Evolutionary conservation across 1,139 yeast species (phyloP), one percentile per base, ranked within the genome.

Genomic region (Candida smagusa): DNA sequence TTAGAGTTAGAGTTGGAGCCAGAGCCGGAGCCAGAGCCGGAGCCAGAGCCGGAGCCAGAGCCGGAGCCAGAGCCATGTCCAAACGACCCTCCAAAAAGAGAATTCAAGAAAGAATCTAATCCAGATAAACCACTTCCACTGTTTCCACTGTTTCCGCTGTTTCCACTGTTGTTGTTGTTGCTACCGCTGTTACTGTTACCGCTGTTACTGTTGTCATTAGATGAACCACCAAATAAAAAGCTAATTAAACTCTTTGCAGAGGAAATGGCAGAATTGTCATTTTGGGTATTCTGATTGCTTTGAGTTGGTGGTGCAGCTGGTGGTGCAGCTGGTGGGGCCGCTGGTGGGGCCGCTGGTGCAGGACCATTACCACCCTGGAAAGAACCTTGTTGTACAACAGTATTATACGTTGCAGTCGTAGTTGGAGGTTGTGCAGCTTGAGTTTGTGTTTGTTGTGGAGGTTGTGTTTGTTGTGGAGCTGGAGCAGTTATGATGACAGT

Each of bases 261-360:
- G 11, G 35, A 36, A 34, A 25, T 41, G 36, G 33, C 24, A 28
- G 35, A 42, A 16, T 23, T 38, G 12, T 45, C 27, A 12, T 9
- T 9, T n/a, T 12, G 9, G 13, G 29, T 27, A 9, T 38, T 21
- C 22, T 42, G 29, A 12, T 40, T 30, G 12, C 40, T 9, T 30
- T 39, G 31, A 2, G 41, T 42, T 23, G 45, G 36, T 11, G 47
- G 29, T n/a, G 31, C 37, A 6, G 41, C 36, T 0, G 42, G 22
- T 3, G 36, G 19, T 12, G 40, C 41, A 31, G 32, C 39, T 8
- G 40, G 36, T 31, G 33, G 31, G 6, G 45, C 30, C 12, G 47
- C 47, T 19, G 45, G 43, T 9, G 50, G 37, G 16, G 41, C 40
- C 5, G 41, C 38, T 6, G 50, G 40, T 8, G 39, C 21, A 30